phyloP scores from a whole-genome alignment of 1,139 yeast species.

The Pichia sp. region DNA sequence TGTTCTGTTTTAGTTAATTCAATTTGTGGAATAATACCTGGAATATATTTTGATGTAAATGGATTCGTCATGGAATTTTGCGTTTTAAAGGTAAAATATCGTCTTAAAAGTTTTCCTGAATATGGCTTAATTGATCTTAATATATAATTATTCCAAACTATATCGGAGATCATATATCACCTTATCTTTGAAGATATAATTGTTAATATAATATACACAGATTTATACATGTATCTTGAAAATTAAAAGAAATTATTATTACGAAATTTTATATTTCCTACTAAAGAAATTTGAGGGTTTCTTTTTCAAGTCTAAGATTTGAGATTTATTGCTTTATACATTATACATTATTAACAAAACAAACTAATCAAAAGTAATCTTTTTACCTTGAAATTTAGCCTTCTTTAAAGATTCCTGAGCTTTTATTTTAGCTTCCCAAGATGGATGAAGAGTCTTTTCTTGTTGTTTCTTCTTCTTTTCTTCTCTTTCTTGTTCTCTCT shows the following conservation, averaged over 20 bases:
- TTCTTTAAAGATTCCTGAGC: slow-evolving; percentile 63
- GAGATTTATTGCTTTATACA: neutral
- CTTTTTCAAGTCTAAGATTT: neutral
- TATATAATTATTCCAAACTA: neutral
- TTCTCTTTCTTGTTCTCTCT: slow-evolving; percentile 38
- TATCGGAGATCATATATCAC: neutral
- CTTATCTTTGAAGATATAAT: too few relatives aligned
- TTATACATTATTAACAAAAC: neutral
- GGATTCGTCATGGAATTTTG: slow-evolving; percentile 3
- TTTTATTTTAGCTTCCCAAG: slow-evolving; percentile 83
- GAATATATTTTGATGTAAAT: slow-evolving; percentile 1
- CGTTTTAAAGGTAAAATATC: neutral
- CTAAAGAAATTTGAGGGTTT: neutral
- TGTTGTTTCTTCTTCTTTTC: slow-evolving; percentile 28
- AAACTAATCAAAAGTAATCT: slow-evolving; percentile 54
- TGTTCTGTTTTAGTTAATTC: slow-evolving; percentile 22
- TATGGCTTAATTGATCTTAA: too few relatives aligned
- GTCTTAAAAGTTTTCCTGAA: neutral
- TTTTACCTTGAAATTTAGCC: slow-evolving; percentile 76
- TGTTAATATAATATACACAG: too few relatives aligned
- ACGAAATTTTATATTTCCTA: neutral
- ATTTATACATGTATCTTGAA: too few relatives aligned
- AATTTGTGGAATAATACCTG: slow-evolving; percentile 13
- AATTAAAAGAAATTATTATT: too few relatives aligned
- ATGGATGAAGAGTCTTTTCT: slow-evolving; percentile 64